Evolutionary conservation across 2,329 filamentous ascomycete genomes (phyloP).

Genomic region (Fusarium redolens): DNA sequence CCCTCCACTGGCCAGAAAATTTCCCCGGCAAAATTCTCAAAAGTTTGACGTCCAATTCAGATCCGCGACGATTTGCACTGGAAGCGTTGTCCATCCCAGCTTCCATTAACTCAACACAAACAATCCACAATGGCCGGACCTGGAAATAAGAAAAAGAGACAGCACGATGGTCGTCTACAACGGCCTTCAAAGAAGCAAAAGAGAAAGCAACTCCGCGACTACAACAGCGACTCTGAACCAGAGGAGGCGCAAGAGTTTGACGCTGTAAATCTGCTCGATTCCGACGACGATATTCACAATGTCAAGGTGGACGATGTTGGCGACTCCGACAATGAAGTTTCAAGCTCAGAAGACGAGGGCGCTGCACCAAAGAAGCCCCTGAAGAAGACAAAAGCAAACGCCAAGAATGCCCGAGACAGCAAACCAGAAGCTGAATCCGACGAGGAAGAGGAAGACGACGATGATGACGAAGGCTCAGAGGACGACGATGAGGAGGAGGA

Average conservation of each 20-base stretch:
- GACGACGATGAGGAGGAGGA: constrained; percentile 56
- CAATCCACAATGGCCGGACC: constrained; percentile 49
- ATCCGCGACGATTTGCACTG: constrained; percentile 26
- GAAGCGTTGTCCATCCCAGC: constrained; percentile 14
- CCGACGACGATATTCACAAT: constrained; percentile 68
- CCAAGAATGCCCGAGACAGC: constrained; percentile 39
- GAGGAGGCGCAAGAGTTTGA: constrained; percentile 58
- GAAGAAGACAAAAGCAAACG: constrained; percentile 46
- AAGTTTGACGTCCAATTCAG: constrained; percentile 40
- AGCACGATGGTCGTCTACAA: constrained; percentile 46
- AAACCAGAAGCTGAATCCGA: constrained; percentile 41
- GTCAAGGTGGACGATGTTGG: constrained; percentile 62
- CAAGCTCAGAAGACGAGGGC: constrained; percentile 53
- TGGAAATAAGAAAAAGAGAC: constrained; percentile 51
- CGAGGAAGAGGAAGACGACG: constrained; percentile 34
- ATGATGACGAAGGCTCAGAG: constrained; percentile 47
- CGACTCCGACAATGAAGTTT: constrained; percentile 51
- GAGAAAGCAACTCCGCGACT: constrained; percentile 57
- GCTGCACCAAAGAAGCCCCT: constrained; percentile 46
- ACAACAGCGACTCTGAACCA: constrained; percentile 65
- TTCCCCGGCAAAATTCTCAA: constrained; percentile 45
- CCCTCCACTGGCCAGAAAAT: constrained; percentile 43
- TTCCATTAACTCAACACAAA: constrained; percentile 19
- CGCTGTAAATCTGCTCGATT: constrained; percentile 66
- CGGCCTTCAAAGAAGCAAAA: constrained; percentile 66